Percentiles rank a stretch among this genome's conserved stretches.
Conservation (phyloP, 2,329 filamentous ascomycete genomes). For the Fusarium redolens region DNA sequence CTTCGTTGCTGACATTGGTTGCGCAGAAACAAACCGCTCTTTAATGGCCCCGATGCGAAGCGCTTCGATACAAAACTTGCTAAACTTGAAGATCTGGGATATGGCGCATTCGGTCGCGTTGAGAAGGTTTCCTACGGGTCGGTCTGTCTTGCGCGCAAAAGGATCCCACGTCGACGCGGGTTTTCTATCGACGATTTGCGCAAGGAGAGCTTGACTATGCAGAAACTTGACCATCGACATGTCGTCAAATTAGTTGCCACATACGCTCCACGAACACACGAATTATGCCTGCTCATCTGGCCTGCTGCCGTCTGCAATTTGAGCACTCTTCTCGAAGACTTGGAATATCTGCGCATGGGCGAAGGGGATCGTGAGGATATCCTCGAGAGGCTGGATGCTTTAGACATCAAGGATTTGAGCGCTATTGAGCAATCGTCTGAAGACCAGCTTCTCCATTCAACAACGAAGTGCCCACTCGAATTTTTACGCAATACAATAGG, state of each 20-base stretch:
- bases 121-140: constrained; percentile 55
- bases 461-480: constrained; percentile 51
- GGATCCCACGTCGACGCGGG: constrained; percentile 52
- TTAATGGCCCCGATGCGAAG: constrained; percentile 48
- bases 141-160: constrained; percentile 59
- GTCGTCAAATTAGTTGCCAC: constrained; percentile 61
- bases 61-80: constrained; percentile 49
- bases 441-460: constrained; percentile 35
- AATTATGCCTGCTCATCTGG: constrained; percentile 60
- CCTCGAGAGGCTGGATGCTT: constrained; percentile 50
- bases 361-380: constrained; percentile 56
- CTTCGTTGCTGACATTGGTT: constrained; percentile 9
- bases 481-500: constrained; percentile 58
- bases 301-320: constrained; percentile 61
- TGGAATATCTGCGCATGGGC: constrained; percentile 54
- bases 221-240: constrained; percentile 59
- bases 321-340: constrained; percentile 55
- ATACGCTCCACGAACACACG: constrained; percentile 54
- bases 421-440: constrained; percentile 48
- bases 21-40: constrained; percentile 47
- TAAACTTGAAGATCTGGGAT: constrained; percentile 53
- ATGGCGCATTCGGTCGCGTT: constrained; percentile 57
- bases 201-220: constrained; percentile 60
- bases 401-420: constrained; percentile 53
- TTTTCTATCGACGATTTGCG: constrained; percentile 56